These are phyloP conservation scores for Scenedesmus sp. DNA, from an alignment of 163 green algal species.

Conservation along the genomic window DNA sequence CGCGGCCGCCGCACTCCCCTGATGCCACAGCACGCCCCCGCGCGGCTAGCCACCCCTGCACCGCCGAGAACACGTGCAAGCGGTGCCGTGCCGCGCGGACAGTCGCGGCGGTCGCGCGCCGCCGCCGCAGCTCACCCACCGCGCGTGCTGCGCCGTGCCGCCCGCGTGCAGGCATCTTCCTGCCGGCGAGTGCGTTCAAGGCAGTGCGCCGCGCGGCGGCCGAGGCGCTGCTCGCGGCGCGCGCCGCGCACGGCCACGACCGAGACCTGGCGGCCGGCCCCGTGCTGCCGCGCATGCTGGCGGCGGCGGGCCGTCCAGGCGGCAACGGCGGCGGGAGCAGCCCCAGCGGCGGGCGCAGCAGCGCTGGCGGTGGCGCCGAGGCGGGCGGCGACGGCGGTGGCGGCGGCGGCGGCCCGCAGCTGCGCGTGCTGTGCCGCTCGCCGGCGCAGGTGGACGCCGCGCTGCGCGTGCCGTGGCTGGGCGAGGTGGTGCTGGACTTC, in stretches of 20 bases:
- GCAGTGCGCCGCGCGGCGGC: constrained; percentile 68
- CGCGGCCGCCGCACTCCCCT: constrained; percentile 19
- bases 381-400: not conserved
- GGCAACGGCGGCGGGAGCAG: not conserved
- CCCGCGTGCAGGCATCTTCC: constrained; percentile 65
- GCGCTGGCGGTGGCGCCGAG: not conserved
- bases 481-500: constrained; percentile 86
- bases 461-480: constrained; percentile 63
- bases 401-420: constrained; percentile 15
- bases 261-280: constrained; percentile 29
- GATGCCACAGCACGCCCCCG: constrained; percentile 32
- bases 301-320: not conserved
- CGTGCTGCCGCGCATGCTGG: constrained; percentile 55
- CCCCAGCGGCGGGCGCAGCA: constrained; percentile 5
- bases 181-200: constrained; percentile 75
- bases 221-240: constrained; percentile 55
- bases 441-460: constrained; percentile 54
- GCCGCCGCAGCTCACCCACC: not conserved
- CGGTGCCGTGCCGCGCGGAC: constrained; percentile 36
- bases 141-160: not conserved
- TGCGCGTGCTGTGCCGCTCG: constrained; percentile 77
- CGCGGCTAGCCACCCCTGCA: constrained; percentile 39
- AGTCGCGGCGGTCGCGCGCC: not conserved
- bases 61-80: constrained; percentile 27
- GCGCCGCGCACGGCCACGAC: constrained; percentile 8